Evolutionary conservation across 2,329 filamentous ascomycete genomes (phyloP).

Genomic region (Mollisiaceae sp.): DNA sequence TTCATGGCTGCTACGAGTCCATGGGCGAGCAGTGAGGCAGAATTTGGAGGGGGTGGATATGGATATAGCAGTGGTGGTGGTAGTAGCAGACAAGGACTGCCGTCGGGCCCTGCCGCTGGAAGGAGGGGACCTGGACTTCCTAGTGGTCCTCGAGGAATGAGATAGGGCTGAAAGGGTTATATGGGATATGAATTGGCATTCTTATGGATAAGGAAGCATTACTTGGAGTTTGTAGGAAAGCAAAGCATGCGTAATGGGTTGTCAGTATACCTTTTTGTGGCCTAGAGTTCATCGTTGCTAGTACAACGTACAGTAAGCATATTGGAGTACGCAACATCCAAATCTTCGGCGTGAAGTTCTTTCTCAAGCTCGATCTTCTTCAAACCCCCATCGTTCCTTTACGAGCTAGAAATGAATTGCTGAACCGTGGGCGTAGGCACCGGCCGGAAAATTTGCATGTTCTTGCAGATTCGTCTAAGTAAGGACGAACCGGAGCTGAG

Average conservation of each 20-base stretch:
- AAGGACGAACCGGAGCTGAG: background rate
- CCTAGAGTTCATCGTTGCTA: background rate
- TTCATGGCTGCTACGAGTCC: constrained; percentile 54
- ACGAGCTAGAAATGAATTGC: no score
- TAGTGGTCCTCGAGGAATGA: constrained; percentile 35
- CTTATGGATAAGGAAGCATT: constrained; percentile 6
- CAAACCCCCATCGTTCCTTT: background rate
- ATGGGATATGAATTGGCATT: background rate
- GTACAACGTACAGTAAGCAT: background rate
- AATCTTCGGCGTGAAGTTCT: background rate
- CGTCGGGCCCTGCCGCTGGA: constrained; percentile 48
- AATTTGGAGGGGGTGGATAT: constrained; percentile 46
- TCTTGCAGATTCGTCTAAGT: background rate
- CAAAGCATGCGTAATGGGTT: constrained; percentile 5
- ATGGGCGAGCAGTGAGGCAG: constrained; percentile 51
- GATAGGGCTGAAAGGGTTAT: constrained; percentile 21
- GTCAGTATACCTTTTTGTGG: background rate
- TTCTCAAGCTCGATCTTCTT: background rate
- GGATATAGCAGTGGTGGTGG: constrained; percentile 46
- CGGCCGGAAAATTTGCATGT: background rate
- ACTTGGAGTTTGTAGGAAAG: constrained; percentile 8
- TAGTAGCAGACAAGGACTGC: constrained; percentile 49
- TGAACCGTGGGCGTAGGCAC: no score
- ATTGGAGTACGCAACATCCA: background rate
- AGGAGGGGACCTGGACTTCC: constrained; percentile 35